Percentiles rank a stretch among this genome's conserved stretches.
Evolutionary conservation across 148 eudicot species (phyloP).

Genomic region (Rheum nobile): DNA sequence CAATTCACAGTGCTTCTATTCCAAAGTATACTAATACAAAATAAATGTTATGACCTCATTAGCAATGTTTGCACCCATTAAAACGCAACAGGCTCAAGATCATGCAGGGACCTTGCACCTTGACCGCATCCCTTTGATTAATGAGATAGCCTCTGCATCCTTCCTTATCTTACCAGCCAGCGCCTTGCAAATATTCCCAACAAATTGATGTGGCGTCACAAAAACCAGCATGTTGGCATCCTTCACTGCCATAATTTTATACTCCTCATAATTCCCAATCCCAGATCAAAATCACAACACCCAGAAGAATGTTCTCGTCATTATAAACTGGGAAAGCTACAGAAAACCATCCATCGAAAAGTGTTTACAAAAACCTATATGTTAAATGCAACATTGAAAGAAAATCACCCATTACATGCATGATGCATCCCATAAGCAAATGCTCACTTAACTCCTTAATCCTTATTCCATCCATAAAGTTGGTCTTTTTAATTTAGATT

Average conservation of each 20-base stretch:
- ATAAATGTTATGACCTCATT: constrained; percentile 41
- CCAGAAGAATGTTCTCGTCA: background rate
- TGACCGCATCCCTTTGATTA: constrained; percentile 97
- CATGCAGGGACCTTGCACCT: constrained; percentile 84
- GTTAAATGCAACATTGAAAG: background rate
- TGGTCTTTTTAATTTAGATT: background rate
- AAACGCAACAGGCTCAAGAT: constrained; percentile 74
- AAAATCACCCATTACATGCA: background rate
- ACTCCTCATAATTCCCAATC: background rate
- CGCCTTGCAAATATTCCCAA: constrained; percentile 61
- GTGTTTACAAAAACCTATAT: background rate
- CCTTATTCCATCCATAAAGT: background rate
- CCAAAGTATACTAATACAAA: background rate
- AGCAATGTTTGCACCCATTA: constrained; percentile 98
- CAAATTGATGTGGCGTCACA: constrained; percentile 95
- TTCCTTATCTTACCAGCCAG: constrained; percentile 55
- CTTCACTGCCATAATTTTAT: constrained; percentile 38
- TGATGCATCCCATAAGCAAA: background rate
- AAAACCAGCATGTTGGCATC: constrained; percentile 90
- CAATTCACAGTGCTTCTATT: background rate
- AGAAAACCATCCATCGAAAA: background rate
- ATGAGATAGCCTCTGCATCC: constrained; percentile 72
- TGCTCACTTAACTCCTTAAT: background rate
- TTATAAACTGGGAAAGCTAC: background rate
- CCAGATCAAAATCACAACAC: background rate